Conservation (phyloP, 2,329 filamentous ascomycete species). For the Diatrype stigma region DNA sequence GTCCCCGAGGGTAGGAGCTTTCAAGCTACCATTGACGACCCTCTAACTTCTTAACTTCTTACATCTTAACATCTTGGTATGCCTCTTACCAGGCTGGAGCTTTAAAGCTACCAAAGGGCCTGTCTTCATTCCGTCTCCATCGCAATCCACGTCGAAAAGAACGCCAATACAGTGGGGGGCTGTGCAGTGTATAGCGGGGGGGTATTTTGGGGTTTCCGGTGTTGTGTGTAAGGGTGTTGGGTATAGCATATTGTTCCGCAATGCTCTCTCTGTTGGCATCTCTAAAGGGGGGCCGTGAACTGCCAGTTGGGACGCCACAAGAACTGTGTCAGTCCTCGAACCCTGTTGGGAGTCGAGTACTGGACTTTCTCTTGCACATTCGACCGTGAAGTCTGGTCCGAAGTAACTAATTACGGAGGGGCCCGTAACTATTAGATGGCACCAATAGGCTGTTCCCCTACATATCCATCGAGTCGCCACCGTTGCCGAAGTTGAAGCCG, state of each 20-base stretch:
- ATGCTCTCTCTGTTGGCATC: slow-evolving; percentile 3
- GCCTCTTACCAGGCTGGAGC: slow-evolving; percentile 50
- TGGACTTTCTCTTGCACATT: not conserved
- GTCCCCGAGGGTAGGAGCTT: slow-evolving; percentile 40
- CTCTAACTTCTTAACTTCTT: too few species aligned
- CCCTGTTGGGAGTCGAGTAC: not conserved
- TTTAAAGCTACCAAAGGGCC: slow-evolving; percentile 62
- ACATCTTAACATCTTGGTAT: slow-evolving; percentile 23
- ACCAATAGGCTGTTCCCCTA: slow-evolving; percentile 30
- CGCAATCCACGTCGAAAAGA: slow-evolving; percentile 27
- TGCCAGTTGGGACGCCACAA: not conserved
- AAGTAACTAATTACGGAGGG: not conserved
- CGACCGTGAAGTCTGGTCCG: not conserved
- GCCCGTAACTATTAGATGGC: not conserved
- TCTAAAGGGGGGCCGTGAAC: not conserved
- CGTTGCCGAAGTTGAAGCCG: slow-evolving; percentile 90
- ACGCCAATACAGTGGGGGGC: slow-evolving; percentile 15
- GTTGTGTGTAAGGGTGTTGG: slow-evolving; percentile 12
- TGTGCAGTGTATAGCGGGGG: slow-evolving; percentile 28
- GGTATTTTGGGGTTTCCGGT: slow-evolving; percentile 17
- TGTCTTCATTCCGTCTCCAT: slow-evolving; percentile 25
- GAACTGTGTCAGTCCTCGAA: not conserved
- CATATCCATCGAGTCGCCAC: slow-evolving; percentile 63
- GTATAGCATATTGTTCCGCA: not conserved
- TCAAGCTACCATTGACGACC: slow-evolving; percentile 47